These are phyloP conservation scores for Nannochloropsis gaditana DNA, from an alignment of 108 stramenopile genomes.

Conservation along the genomic window DNA sequence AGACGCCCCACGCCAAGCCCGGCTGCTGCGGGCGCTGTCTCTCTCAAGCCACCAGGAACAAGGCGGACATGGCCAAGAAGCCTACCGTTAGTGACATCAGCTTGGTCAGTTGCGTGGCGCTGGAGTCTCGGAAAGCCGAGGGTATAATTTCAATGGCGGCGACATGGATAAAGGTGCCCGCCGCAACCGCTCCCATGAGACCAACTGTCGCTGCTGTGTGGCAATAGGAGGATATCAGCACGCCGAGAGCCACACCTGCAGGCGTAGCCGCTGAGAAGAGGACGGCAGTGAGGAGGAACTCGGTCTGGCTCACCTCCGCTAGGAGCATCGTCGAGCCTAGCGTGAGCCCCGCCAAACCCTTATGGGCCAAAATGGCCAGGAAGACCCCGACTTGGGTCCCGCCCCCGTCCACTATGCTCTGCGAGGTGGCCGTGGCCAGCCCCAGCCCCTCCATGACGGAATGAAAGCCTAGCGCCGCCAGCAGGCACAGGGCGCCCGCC, in stretches of 20 bases:
- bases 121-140: not conserved
- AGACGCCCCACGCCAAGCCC: no score
- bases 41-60: not conserved
- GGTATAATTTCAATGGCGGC: not conserved
- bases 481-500: not conserved
- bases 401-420: not conserved
- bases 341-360: not conserved
- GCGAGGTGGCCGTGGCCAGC: not conserved
- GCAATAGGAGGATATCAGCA: not conserved
- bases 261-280: not conserved
- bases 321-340: not conserved
- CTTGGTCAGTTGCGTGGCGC: not conserved
- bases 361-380: not conserved
- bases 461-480: not conserved
- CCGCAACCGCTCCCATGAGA: not conserved
- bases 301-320: not conserved
- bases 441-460: not conserved
- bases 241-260: not conserved
- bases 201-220: not conserved
- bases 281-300: not conserved
- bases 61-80: not conserved
- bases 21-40: no score
- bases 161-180: constrained; percentile 1
- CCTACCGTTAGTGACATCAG: not conserved
- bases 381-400: not conserved